A percentile compares a stretch with the other conserved stretches of the same genome.
These are phyloP conservation scores for Quercus tomentella DNA, from an alignment of 331 rosid genomes.

Conservation along the genomic window DNA sequence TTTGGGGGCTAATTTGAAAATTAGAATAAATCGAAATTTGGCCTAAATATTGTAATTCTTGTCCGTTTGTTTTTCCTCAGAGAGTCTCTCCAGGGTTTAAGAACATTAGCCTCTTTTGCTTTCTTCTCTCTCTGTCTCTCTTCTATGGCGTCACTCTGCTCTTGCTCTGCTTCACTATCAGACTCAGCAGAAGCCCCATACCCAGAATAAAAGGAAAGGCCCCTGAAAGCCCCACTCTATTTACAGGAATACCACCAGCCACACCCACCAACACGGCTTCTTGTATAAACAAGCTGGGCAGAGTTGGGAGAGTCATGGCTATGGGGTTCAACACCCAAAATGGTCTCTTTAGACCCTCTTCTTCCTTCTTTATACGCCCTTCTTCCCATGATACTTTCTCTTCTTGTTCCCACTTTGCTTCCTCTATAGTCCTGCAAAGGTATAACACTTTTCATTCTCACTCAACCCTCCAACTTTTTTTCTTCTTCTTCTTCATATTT, in stretches of 20 bases:
- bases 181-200: slow-evolving; percentile 34
- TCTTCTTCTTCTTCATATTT: background rate
- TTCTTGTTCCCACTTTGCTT: slow-evolving; percentile 39
- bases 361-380: slow-evolving; percentile 42
- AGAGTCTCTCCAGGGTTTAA: background rate
- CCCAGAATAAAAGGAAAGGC: slow-evolving; percentile 15
- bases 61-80: background rate
- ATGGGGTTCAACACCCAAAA: slow-evolving; percentile 60
- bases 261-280: slow-evolving; percentile 38
- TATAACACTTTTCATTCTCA: slow-evolving; percentile 15
- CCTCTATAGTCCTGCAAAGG: slow-evolving; percentile 44
- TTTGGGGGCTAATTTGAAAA: too few relatives aligned
- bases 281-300: slow-evolving; percentile 45
- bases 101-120: slow-evolving; percentile 37
- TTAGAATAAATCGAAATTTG: too few relatives aligned
- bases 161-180: slow-evolving; percentile 26
- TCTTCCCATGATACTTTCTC: slow-evolving; percentile 33
- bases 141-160: slow-evolving; percentile 15
- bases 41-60: background rate
- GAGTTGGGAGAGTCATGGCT: slow-evolving; percentile 48
- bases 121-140: background rate
- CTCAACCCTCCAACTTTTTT: background rate
- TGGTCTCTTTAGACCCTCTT: slow-evolving; percentile 50
- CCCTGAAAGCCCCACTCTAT: slow-evolving; percentile 3
- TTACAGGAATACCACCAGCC: slow-evolving; percentile 23